These are phyloP conservation scores for Penicillium paxilli DNA, from an alignment of 495 filamentous ascomycete genomes.

Conservation along the genomic window DNA sequence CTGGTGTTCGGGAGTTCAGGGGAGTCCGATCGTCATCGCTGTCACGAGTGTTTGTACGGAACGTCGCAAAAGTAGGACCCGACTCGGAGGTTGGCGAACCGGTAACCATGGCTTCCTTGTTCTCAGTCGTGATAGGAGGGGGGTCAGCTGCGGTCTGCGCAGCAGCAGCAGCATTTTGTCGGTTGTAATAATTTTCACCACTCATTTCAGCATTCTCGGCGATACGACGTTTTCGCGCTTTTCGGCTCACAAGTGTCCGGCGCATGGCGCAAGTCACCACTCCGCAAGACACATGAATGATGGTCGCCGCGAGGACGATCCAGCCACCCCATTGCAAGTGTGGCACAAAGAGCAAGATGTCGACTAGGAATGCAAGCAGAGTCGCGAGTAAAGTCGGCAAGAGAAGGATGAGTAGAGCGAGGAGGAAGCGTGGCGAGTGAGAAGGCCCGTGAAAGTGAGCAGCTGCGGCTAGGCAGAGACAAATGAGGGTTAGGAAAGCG, in stretches of 20 bases:
- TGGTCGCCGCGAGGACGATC: slow-evolving; percentile 88
- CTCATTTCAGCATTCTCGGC: slow-evolving; percentile 95
- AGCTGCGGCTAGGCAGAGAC: slow-evolving; percentile 73
- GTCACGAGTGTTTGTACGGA: slow-evolving; percentile 62
- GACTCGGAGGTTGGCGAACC: slow-evolving; percentile 56
- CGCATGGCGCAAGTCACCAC: slow-evolving; percentile 97
- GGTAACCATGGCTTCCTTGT: slow-evolving; percentile 53
- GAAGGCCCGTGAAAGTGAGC: slow-evolving; percentile 88
- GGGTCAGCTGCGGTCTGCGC: slow-evolving; percentile 31
- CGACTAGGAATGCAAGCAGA: slow-evolving; percentile 86
- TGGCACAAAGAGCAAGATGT: slow-evolving; percentile 94
- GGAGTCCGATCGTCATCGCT: slow-evolving; percentile 82
- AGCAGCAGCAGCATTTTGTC: slow-evolving; percentile 56
- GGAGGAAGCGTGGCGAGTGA: slow-evolving; percentile 88
- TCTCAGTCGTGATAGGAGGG: slow-evolving; percentile 46
- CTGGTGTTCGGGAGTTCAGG: slow-evolving; percentile 62
- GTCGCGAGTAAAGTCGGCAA: slow-evolving; percentile 83
- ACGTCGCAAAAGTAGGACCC: slow-evolving; percentile 73
- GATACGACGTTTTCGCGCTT: slow-evolving; percentile 88
- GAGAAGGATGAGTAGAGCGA: slow-evolving; percentile 79
- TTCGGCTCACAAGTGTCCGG: slow-evolving; percentile 85
- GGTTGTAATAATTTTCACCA: slow-evolving; percentile 84
- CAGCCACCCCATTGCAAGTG: slow-evolving; percentile 94
- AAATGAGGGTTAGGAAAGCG: slow-evolving; percentile 80
- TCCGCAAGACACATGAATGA: slow-evolving; percentile 78